Percentiles rank a stretch among this genome's conserved stretches.
phyloP scores from a whole-genome alignment of 805 yeast species.

The Starmerella bombicola region DNA sequence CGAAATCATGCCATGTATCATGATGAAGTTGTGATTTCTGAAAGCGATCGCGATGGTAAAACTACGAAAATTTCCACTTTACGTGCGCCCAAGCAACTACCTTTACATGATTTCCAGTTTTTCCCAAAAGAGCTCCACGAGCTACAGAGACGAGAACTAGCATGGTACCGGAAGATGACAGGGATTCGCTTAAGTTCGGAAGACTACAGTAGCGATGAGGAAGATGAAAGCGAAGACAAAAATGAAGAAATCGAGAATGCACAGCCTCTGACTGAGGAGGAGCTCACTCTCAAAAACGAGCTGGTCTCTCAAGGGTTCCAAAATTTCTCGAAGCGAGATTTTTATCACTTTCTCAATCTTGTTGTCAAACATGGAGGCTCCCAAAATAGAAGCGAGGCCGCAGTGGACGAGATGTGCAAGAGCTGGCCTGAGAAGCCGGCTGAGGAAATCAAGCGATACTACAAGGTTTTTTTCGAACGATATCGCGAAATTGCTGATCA shows the following conservation, averaged over 20 bases:
- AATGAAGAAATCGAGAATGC: conserved; percentile 51
- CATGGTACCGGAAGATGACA: conserved; percentile 57
- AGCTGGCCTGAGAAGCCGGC: conserved; percentile 50
- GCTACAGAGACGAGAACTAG: conserved; percentile 67
- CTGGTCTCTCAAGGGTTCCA: conserved; percentile 56
- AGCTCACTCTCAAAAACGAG: conserved; percentile 53
- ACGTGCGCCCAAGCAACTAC: conserved; percentile 70
- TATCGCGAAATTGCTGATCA: conserved; percentile 77
- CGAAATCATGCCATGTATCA: conserved; percentile 51
- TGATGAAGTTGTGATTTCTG: conserved; percentile 37
- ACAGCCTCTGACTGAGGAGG: conserved; percentile 63
- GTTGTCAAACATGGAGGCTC: conserved; percentile 71
- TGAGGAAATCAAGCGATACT: conserved; percentile 69
- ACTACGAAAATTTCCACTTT: conserved; percentile 48
- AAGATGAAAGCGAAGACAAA: conserved; percentile 37
- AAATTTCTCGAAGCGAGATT: conserved; percentile 78
- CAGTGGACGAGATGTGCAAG: conserved; percentile 51
- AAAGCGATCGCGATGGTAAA: conserved; percentile 66
- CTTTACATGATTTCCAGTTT: conserved; percentile 79
- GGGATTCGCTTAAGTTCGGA: conserved; percentile 48
- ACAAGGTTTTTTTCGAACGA: conserved; percentile 66
- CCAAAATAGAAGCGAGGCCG: conserved; percentile 18
- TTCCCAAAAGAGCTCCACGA: conserved; percentile 59
- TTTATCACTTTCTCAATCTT: conserved; percentile 62
- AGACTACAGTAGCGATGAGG: conserved; percentile 29